Evolutionary conservation across 768 basidiomycete genomes (phyloP).

Genomic region (Sistotremastrum niveocremeum): DNA sequence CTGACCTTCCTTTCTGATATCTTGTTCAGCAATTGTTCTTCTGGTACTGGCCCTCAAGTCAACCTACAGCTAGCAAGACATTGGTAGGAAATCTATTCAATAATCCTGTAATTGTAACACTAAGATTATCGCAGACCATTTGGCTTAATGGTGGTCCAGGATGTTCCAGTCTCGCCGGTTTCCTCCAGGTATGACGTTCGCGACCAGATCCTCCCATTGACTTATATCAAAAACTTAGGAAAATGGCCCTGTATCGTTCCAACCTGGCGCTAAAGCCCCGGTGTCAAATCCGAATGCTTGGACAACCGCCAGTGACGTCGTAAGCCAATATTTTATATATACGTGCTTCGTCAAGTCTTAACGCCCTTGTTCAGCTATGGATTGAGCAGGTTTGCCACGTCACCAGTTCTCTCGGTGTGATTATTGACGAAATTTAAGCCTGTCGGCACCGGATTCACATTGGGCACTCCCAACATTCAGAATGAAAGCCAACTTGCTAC

Average conservation of each 20-base stretch:
- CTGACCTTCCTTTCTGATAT: neutral
- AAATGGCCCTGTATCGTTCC: slow-evolving; percentile 7
- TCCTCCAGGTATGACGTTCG: neutral
- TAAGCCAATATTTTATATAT: neutral
- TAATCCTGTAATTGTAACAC: too few species aligned
- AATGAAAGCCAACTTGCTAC: slow-evolving; percentile 5
- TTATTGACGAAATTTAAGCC: neutral
- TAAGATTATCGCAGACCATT: neutral
- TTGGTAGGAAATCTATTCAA: neutral
- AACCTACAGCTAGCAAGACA: neutral
- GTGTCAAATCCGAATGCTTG: slow-evolving; percentile 3
- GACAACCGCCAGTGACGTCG: neutral
- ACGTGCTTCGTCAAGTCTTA: neutral
- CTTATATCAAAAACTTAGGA: neutral
- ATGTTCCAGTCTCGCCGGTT: neutral
- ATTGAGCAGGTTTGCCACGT: neutral
- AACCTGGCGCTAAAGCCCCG: slow-evolving; percentile 2
- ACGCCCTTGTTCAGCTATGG: neutral
- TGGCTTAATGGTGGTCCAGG: neutral
- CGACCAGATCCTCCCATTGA: too few species aligned
- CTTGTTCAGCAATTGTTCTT: slow-evolving; percentile 3
- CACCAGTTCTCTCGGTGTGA: neutral
- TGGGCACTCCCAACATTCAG: neutral
- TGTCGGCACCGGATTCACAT: slow-evolving; percentile 1
- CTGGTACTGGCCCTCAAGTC: slow-evolving; percentile 4